Conservation (phyloP, 805 yeast genomes). For the Wickerhamomyces canadensis region DNA sequence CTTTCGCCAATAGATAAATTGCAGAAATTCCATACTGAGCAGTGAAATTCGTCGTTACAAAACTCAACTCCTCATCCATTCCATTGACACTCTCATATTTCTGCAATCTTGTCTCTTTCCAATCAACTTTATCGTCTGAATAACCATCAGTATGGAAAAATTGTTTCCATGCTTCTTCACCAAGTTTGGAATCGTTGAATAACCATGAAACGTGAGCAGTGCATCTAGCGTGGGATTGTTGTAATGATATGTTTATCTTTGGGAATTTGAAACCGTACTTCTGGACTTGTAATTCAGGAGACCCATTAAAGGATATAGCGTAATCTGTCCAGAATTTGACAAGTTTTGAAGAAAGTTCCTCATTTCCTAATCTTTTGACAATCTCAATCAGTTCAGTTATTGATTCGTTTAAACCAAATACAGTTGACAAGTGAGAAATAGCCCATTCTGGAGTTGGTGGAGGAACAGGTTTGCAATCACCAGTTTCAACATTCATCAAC, state of each 20-base stretch:
- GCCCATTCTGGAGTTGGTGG: conserved; percentile 11
- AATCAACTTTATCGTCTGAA: conserved; percentile 1
- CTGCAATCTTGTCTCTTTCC: background rate
- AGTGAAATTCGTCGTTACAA: conserved; percentile 1
- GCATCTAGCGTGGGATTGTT: conserved; percentile 11
- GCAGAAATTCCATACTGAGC: conserved; percentile 3
- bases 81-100: background rate
- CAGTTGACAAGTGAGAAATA: conserved; percentile 9
- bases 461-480: conserved; percentile 7
- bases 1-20: background rate
- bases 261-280: too few relatives aligned
- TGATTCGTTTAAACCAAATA: conserved; percentile 7
- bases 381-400: conserved; percentile 8
- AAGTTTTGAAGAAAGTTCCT: background rate
- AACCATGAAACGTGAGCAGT: conserved; percentile 7
- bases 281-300: conserved; percentile 1
- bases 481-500: conserved; percentile 7
- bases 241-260: too few relatives aligned
- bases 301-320: conserved; percentile 4
- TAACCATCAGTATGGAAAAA: conserved; percentile 9
- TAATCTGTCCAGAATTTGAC: conserved; percentile 11
- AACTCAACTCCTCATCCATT: background rate
- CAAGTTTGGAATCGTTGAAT: conserved; percentile 1
- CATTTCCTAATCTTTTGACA: conserved; percentile 1
- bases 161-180: conserved; percentile 7